These are phyloP conservation scores for Irpex sp. DNA, from an alignment of 1,284 basidiomycete species.

Conservation along the genomic window DNA sequence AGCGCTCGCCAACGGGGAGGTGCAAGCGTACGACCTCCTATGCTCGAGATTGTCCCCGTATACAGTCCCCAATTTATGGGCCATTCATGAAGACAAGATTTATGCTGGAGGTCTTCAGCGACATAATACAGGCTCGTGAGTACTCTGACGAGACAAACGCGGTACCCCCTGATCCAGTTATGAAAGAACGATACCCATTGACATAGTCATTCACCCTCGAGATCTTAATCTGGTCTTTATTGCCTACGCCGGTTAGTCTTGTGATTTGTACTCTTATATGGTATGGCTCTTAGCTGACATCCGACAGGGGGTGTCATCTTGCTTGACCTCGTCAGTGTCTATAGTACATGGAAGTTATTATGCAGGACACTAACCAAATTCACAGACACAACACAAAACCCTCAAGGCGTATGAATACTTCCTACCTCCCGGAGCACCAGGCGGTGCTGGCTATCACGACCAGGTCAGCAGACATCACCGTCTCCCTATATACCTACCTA, in stretches of 20 bases:
- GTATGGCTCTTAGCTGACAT: neutral
- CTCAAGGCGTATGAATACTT: slow-evolving; percentile 65
- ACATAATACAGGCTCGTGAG: slow-evolving; percentile 36
- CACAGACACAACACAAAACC: slow-evolving; percentile 54
- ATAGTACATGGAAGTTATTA: neutral
- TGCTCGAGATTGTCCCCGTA: slow-evolving; percentile 65
- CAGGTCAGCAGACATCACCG: slow-evolving; percentile 32
- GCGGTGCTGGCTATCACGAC: slow-evolving; percentile 62
- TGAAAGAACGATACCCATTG: slow-evolving; percentile 45
- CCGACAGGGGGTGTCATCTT: slow-evolving; percentile 67
- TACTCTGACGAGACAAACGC: slow-evolving; percentile 11
- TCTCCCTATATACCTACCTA: slow-evolving; percentile 1
- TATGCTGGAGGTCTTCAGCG: slow-evolving; percentile 50
- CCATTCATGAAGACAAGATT: slow-evolving; percentile 67
- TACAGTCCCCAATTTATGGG: slow-evolving; percentile 73
- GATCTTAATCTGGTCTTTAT: slow-evolving; percentile 81
- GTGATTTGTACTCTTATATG: slow-evolving; percentile 12
- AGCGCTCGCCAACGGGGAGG: slow-evolving; percentile 52
- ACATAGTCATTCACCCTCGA: slow-evolving; percentile 73
- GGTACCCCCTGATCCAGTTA: neutral
- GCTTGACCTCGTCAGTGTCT: slow-evolving; percentile 59
- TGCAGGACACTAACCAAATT: neutral
- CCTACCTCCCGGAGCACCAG: slow-evolving; percentile 77
- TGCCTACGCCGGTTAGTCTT: slow-evolving; percentile 66
- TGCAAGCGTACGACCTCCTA: slow-evolving; percentile 69